A percentile compares a stretch with the other conserved stretches of the same genome.
These are phyloP conservation scores for Salix dunnii DNA, from an alignment of 345 rosid genomes.

Conservation along the genomic window DNA sequence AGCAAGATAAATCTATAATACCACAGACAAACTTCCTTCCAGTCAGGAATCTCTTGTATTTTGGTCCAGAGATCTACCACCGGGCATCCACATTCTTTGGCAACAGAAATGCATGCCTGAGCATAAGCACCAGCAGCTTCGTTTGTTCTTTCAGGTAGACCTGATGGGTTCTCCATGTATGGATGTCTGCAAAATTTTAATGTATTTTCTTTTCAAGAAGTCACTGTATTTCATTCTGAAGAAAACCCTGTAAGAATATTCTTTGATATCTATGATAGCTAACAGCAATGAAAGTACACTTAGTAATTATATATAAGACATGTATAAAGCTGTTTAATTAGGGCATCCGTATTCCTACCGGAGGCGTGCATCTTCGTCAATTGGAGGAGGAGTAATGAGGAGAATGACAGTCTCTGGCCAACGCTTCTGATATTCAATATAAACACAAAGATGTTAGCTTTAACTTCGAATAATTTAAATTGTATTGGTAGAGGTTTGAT, in stretches of 20 bases:
- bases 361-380: constrained; percentile 81
- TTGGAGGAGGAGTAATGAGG: constrained; percentile 85
- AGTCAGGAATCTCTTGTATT: constrained; percentile 64
- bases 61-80: constrained; percentile 70
- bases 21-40: constrained; percentile 62
- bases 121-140: constrained; percentile 80
- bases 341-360: constrained; percentile 29
- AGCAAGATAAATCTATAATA: constrained; percentile 8
- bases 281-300: not conserved
- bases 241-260: not conserved
- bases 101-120: constrained; percentile 53
- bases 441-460: not conserved
- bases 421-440: constrained; percentile 38
- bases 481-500: not conserved
- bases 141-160: constrained; percentile 80
- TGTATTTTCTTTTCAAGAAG: not conserved
- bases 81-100: constrained; percentile 49
- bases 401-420: constrained; percentile 60
- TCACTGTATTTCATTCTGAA: not conserved
- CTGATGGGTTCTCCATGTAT: constrained; percentile 54
- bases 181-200: constrained; percentile 46
- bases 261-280: not conserved
- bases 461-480: not conserved
- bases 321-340: too few species aligned
- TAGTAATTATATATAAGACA: not conserved